Conservation (phyloP, 2,329 filamentous ascomycete species). For the Trichophyton mentagrophytes region DNA sequence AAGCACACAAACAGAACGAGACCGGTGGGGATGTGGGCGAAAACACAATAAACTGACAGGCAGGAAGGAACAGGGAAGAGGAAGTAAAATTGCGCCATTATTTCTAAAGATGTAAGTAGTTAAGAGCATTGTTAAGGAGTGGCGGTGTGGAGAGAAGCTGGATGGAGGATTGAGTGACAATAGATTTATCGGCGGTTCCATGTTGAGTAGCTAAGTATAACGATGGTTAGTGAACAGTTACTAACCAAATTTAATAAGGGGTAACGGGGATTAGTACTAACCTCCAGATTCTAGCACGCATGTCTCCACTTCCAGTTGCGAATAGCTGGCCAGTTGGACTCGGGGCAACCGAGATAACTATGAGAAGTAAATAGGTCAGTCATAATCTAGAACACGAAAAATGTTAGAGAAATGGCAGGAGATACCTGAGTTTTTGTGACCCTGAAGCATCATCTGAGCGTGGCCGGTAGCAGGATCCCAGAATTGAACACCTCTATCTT, state of each 20-base stretch:
- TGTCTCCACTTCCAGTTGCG: conserved; percentile 91
- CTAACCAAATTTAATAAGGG: background rate
- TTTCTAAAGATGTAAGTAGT: background rate
- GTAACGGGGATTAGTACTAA: conserved; percentile 29
- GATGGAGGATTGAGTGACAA: background rate
- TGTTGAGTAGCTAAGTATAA: background rate
- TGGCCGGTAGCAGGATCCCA: conserved; percentile 92
- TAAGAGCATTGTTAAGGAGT: background rate
- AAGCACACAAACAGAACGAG: background rate
- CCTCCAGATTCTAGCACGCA: conserved; percentile 95
- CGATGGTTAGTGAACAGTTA: background rate
- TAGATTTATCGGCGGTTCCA: conserved; percentile 1
- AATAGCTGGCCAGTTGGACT: conserved; percentile 81
- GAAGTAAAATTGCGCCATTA: background rate
- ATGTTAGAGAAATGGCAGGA: background rate
- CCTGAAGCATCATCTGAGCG: conserved; percentile 95
- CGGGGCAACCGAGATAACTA: conserved; percentile 90
- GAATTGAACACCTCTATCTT: conserved; percentile 95
- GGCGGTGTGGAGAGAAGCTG: background rate
- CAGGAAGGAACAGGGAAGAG: background rate
- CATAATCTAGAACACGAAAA: background rate
- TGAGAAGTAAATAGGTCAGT: conserved; percentile 3
- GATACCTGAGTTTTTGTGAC: conserved; percentile 83
- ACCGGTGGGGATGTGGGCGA: background rate
- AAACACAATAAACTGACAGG: background rate